Evolutionary conservation across 495 filamentous ascomycete genomes (phyloP).

Genomic region (Tuber brumale): DNA sequence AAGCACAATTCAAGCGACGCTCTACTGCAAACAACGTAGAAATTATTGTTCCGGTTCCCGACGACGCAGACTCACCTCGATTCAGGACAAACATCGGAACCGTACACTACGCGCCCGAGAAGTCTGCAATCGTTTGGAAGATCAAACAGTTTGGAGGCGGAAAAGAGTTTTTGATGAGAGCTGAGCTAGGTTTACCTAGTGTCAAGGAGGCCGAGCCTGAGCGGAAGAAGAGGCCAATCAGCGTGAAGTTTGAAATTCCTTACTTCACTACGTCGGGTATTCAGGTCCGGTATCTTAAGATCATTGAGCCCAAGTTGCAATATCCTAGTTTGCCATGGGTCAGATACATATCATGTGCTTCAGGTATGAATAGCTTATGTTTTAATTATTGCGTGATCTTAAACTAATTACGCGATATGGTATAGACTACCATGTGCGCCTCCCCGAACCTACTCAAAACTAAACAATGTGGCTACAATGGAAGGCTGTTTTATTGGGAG

Average conservation of each 20-base stretch:
- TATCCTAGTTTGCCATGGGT: slow-evolving; percentile 99
- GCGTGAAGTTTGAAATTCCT: slow-evolving; percentile 98
- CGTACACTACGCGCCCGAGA: slow-evolving; percentile 98
- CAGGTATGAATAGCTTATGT: slow-evolving; percentile 23
- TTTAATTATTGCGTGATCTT: not conserved
- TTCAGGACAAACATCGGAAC: slow-evolving; percentile 97
- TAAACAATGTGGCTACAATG: slow-evolving; percentile 10
- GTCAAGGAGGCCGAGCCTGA: slow-evolving; percentile 98
- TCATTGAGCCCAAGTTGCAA: slow-evolving; percentile 98
- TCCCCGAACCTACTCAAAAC: slow-evolving; percentile 40
- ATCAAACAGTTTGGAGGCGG: slow-evolving; percentile 99
- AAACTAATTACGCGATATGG: slow-evolving; percentile 7
- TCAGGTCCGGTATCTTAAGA: slow-evolving; percentile 97
- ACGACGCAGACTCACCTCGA: slow-evolving; percentile 91
- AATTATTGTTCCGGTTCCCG: slow-evolving; percentile 92
- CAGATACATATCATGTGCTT: slow-evolving; percentile 64
- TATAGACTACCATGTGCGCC: slow-evolving; percentile 39
- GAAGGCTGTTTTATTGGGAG: not conserved
- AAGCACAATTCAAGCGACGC: slow-evolving; percentile 95
- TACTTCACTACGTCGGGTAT: slow-evolving; percentile 99
- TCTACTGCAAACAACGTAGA: slow-evolving; percentile 98
- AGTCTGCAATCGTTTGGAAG: slow-evolving; percentile 98
- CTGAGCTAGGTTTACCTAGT: slow-evolving; percentile 89
- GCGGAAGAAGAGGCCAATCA: slow-evolving; percentile 85
- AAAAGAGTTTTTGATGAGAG: slow-evolving; percentile 99